phyloP scores from a whole-genome alignment of 768 basidiomycete genomes.

The Mycena leptocephala region DNA sequence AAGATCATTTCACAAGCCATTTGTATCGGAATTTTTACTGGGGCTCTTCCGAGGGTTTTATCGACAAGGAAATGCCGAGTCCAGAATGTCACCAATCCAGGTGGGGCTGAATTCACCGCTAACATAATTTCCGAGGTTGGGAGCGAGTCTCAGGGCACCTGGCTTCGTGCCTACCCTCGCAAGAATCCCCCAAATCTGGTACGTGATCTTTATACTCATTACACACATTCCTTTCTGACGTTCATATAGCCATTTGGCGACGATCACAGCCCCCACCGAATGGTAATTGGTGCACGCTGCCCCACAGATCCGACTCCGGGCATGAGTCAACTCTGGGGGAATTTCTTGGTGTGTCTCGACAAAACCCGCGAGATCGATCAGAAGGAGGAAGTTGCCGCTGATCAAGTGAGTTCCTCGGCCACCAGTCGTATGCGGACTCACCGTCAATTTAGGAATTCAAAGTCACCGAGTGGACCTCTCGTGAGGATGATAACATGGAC shows the following conservation, averaged over 20 bases:
- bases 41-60: not conserved
- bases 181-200: not conserved
- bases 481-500: not conserved
- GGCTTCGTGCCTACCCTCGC: conserved; percentile 2
- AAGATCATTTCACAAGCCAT: no score
- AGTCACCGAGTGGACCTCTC: not conserved
- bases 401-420: not conserved
- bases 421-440: not conserved
- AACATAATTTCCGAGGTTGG: conserved; percentile 5
- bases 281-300: no score
- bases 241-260: no score
- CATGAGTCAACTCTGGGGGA: no score
- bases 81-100: not conserved
- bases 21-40: no score
- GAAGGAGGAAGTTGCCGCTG: not conserved
- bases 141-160: not conserved
- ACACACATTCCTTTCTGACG: no score
- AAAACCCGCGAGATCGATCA: not conserved
- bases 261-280: no score
- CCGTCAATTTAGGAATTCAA: not conserved
- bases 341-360: not conserved
- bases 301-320: no score
- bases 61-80: not conserved
- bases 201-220: no score
- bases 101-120: not conserved